Evolutionary conservation across 441 rosid genomes (phyloP).

Genomic region (Aleurites moluccanus): DNA sequence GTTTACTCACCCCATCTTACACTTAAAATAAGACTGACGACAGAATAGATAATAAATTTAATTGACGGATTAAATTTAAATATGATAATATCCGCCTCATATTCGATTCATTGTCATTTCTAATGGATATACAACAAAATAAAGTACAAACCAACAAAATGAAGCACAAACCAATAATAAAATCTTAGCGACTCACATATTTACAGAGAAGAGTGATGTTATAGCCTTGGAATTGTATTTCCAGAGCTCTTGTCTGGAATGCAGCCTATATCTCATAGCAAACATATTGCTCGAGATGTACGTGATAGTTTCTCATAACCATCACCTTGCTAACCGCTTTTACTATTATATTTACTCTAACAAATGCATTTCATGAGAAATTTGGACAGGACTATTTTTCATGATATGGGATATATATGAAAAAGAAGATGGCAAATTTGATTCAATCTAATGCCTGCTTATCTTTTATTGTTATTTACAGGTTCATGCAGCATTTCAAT

Average conservation of each 20-base stretch:
- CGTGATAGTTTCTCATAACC: not conserved
- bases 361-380: not conserved
- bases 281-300: constrained; percentile 87
- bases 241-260: constrained; percentile 84
- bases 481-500: constrained; percentile 34
- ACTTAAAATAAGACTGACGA: too few species aligned
- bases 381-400: not conserved
- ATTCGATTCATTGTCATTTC: too few species aligned
- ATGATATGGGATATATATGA: too few species aligned
- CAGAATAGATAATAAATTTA: too few species aligned
- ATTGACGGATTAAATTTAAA: too few species aligned
- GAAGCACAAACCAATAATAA: too few species aligned
- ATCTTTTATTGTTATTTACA: constrained; percentile 6
- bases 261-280: constrained; percentile 86
- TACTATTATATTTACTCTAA: not conserved
- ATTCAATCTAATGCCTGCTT: not conserved
- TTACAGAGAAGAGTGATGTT: constrained; percentile 96
- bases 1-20: too few species aligned
- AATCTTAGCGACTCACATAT: constrained; percentile 75
- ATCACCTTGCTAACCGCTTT: not conserved
- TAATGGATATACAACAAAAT: too few species aligned
- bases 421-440: too few species aligned
- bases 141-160: too few species aligned
- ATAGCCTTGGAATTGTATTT: constrained; percentile 90
- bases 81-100: too few species aligned